A percentile compares a stretch with the other conserved stretches of the same genome.
phyloP scores from a whole-genome alignment of 805 yeast genomes.

The Cyberlindnera sargentensis region DNA sequence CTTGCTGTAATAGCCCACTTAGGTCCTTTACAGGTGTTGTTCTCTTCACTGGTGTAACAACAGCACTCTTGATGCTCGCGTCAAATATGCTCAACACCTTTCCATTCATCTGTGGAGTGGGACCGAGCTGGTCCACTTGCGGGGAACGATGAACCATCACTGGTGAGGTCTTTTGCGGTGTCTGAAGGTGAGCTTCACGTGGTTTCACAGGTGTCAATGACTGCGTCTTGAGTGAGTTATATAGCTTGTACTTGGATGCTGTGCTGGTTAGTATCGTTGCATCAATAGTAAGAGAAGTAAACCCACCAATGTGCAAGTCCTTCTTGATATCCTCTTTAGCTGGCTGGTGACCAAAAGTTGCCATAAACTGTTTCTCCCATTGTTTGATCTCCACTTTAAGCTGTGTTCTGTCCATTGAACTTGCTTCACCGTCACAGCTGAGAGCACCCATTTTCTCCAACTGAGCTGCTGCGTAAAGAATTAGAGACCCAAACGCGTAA shows the following conservation, averaged over 20 bases:
- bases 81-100: conserved; percentile 70
- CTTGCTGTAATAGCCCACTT: background rate
- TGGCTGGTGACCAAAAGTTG: conserved; percentile 37
- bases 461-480: no score
- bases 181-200: conserved; percentile 8
- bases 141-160: conserved; percentile 3
- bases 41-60: conserved; percentile 11
- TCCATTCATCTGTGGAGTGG: conserved; percentile 84
- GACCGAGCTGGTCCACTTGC: conserved; percentile 49
- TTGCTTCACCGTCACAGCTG: no score
- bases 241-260: conserved; percentile 20
- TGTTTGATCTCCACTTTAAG: conserved; percentile 40
- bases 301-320: conserved; percentile 26
- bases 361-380: conserved; percentile 46
- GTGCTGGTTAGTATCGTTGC: background rate
- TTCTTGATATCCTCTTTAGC: conserved; percentile 39
- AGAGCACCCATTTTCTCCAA: no score
- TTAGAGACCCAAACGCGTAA: no score
- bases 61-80: conserved; percentile 12
- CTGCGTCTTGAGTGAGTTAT: conserved; percentile 14
- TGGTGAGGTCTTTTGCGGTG: conserved; percentile 22
- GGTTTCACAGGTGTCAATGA: conserved; percentile 1
- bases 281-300: background rate
- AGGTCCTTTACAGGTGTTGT: background rate
- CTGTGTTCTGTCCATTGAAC: background rate